Conservation (phyloP, 495 filamentous ascomycete genomes). For the Jackrogersella minutella region DNA sequence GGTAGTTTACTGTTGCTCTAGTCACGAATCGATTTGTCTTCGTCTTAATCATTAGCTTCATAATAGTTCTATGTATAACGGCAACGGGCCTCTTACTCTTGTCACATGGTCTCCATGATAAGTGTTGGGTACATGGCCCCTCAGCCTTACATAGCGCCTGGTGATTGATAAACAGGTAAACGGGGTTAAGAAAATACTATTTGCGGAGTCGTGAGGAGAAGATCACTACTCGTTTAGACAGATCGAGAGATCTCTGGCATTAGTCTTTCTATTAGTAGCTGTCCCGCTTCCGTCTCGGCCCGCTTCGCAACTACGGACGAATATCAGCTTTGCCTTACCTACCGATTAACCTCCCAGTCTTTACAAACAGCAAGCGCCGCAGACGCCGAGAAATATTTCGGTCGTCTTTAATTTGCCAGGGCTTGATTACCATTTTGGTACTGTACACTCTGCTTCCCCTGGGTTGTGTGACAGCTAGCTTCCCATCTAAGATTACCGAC, state of each 20-base stretch:
- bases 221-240: conserved; percentile 15
- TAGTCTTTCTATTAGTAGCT: too few relatives aligned
- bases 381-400: conserved; percentile 8
- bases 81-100: not conserved
- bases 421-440: conserved; percentile 4
- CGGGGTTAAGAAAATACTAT: conserved; percentile 2
- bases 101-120: conserved; percentile 17
- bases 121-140: conserved; percentile 8
- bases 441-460: not conserved
- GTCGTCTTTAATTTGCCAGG: conserved; percentile 6
- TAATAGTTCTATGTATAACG: not conserved
- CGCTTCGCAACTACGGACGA: conserved; percentile 21
- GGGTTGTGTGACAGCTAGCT: conserved; percentile 17
- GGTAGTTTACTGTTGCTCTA: too few relatives aligned
- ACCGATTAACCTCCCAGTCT: not conserved
- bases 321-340: conserved; percentile 2
- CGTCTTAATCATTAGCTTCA: not conserved
- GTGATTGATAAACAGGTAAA: not conserved
- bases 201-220: conserved; percentile 11
- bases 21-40: too few relatives aligned
- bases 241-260: conserved; percentile 5
- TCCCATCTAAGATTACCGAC: conserved; percentile 35
- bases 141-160: conserved; percentile 33
- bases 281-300: conserved; percentile 35
- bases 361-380: conserved; percentile 20